Conservation (phyloP, 2,329 filamentous ascomycete species). For the Passalora sequoiae region DNA sequence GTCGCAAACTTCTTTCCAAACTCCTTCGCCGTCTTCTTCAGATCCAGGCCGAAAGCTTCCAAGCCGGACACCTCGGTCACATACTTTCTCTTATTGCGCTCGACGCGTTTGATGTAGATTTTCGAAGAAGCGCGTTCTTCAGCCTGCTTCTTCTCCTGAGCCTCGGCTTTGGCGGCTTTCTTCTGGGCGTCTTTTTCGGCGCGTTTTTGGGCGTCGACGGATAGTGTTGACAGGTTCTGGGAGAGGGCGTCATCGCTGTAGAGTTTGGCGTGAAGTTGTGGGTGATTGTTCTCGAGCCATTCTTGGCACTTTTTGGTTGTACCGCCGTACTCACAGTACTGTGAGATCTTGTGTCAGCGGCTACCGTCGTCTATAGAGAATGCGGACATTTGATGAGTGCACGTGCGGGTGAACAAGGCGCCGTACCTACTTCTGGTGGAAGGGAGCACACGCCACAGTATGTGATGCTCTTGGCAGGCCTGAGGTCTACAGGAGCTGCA, state of each 20-base stretch:
- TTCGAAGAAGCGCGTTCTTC: slow-evolving; percentile 78
- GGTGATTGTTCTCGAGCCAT: slow-evolving; percentile 76
- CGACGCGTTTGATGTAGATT: slow-evolving; percentile 90
- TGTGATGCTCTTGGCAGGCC: slow-evolving; percentile 49
- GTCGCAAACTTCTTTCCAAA: slow-evolving; percentile 99
- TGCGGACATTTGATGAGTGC: too few species aligned
- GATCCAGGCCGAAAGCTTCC: slow-evolving; percentile 82
- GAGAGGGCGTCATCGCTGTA: slow-evolving; percentile 75
- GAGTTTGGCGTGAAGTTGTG: slow-evolving; percentile 67
- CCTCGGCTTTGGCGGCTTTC: slow-evolving; percentile 90
- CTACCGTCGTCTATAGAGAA: too few species aligned
- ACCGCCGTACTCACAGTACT: slow-evolving; percentile 99
- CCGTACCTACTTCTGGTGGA: slow-evolving; percentile 60
- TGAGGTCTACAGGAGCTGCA: slow-evolving; percentile 19
- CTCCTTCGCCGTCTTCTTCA: slow-evolving; percentile 78
- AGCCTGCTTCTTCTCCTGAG: slow-evolving; percentile 74
- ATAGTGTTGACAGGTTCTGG: slow-evolving; percentile 78
- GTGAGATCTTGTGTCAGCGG: slow-evolving; percentile 8
- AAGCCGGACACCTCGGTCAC: slow-evolving; percentile 89
- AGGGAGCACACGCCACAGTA: slow-evolving; percentile 64
- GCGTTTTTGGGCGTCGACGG: slow-evolving; percentile 85
- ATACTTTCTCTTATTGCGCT: slow-evolving; percentile 96
- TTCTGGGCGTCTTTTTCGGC: slow-evolving; percentile 94
- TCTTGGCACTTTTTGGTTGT: slow-evolving; percentile 96
- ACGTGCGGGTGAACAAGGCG: slow-evolving; percentile 11